Percentiles rank a stretch among this genome's conserved stretches.
phyloP scores from a whole-genome alignment of 345 rosid species.

The Gossypium anomalum region DNA sequence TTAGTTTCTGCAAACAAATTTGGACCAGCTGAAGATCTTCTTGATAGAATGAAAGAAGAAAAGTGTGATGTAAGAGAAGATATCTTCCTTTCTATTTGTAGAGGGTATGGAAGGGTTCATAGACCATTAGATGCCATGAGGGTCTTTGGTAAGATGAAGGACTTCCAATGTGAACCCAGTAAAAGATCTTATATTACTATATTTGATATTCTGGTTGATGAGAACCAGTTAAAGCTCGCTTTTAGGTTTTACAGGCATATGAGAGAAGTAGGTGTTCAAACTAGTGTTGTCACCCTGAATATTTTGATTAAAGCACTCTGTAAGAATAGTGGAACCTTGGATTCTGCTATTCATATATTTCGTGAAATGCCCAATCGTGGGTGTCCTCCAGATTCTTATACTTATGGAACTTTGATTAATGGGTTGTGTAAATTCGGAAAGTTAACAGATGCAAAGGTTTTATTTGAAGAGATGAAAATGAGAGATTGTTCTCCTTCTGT shows the following conservation, averaged over 20 bases:
- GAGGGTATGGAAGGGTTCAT: slow-evolving; percentile 79
- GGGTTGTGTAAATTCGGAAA: slow-evolving; percentile 69
- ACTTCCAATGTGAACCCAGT: slow-evolving; percentile 52
- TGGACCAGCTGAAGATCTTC: slow-evolving; percentile 61
- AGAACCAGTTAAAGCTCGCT: slow-evolving; percentile 60
- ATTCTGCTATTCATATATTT: slow-evolving; percentile 71
- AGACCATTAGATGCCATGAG: slow-evolving; percentile 63
- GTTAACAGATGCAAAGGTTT: slow-evolving; percentile 57
- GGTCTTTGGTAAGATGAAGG: slow-evolving; percentile 68
- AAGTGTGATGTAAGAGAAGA: slow-evolving; percentile 53
- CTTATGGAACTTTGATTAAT: slow-evolving; percentile 85
- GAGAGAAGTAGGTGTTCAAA: slow-evolving; percentile 57
- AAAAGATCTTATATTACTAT: slow-evolving; percentile 53
- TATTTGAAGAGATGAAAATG: slow-evolving; percentile 70
- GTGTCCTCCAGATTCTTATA: slow-evolving; percentile 71
- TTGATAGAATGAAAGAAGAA: slow-evolving; percentile 64
- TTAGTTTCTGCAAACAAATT: slow-evolving; percentile 65
- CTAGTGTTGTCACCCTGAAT: slow-evolving; percentile 65
- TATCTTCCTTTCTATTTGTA: slow-evolving; percentile 56
- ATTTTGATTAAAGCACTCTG: slow-evolving; percentile 85
- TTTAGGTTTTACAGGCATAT: slow-evolving; percentile 65
- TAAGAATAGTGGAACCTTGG: slow-evolving; percentile 53
- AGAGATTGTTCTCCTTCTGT: slow-evolving; percentile 72
- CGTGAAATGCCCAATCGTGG: slow-evolving; percentile 73
- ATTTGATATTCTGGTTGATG: slow-evolving; percentile 70